Evolutionary conservation across 306 rosid species (phyloP), one percentile per base, ranked within the genome.

Genomic region (Nissolia schottii): DNA sequence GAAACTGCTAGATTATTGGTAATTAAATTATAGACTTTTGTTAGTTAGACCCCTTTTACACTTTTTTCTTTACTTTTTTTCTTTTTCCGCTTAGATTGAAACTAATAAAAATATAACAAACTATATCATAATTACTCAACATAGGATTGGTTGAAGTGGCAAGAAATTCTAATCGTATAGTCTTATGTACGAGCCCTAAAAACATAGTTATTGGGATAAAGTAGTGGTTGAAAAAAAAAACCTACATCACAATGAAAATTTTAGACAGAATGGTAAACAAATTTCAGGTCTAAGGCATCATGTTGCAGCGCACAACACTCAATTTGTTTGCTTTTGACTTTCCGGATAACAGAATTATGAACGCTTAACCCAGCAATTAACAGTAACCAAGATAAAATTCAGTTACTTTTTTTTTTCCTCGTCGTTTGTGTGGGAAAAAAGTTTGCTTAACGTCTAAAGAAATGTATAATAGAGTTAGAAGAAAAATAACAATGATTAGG

Each of bases 1-100:
- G 97, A 94, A 80, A 89, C 92, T 3, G 92, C 97, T 71, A 83
- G 98, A 66, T 59, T 91, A 77, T 82, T 94, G 97, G 97, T 94
- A 92, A 45, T 72, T 65, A 1, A 70, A 59, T 68, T 5, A 20
- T 28, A 57, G 2, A 23, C 25, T 49, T 69, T n/a, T n/a, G n/a
- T n/a, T n/a, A n/a, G 3, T 45, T 40, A 37, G 5, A 35, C 20
- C 35, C 14, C 15, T 23, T 19, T 48, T 2, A 9, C 6, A 24
- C 3, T 19, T 27, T 25, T 2, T 2, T 1, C 1, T 27, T 48
- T 12, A 2, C 0, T 1, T 27, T 16, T 6, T 46, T 46, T 46
- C 6, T 19, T 16, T 50, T 50, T 6, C 29, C 31, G 10, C 49
- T 19, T 75, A 31, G 12, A 22, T 29, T 43, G 6, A 38, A 71